A percentile compares a stretch with the other conserved stretches of the same genome.
phyloP scores from a whole-genome alignment of 495 filamentous ascomycete species.

The Hypomontagnella monticulosa region DNA sequence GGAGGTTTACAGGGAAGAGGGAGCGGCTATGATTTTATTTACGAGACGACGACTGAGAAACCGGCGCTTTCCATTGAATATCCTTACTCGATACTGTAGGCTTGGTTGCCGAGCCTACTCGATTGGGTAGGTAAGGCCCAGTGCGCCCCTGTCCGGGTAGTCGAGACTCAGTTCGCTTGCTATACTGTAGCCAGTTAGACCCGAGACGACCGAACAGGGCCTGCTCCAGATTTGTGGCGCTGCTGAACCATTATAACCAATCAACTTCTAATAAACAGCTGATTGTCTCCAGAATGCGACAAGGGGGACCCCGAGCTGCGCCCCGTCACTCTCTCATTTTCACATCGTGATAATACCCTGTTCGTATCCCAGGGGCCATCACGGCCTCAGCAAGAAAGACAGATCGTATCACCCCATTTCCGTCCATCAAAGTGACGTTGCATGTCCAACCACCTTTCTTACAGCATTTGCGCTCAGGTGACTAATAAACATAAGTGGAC shows the following conservation, averaged over 20 bases:
- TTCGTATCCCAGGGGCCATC: slow-evolving; percentile 41
- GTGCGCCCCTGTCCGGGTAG: slow-evolving; percentile 30
- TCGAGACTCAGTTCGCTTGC: slow-evolving; percentile 29
- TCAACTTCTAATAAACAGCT: neutral
- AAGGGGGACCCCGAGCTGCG: slow-evolving; percentile 27
- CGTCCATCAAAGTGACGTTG: slow-evolving; percentile 36
- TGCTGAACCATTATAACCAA: slow-evolving; percentile 30
- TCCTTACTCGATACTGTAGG: slow-evolving; percentile 33
- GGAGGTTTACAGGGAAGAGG: slow-evolving; percentile 34
- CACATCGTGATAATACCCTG: slow-evolving; percentile 38
- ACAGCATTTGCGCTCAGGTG: slow-evolving; percentile 1
- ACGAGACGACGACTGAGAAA: slow-evolving; percentile 35
- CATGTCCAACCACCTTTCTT: neutral
- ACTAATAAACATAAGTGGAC: slow-evolving; percentile 19
- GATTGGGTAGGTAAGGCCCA: slow-evolving; percentile 33
- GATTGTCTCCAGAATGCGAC: slow-evolving; percentile 1
- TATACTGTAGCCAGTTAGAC: slow-evolving; percentile 34
- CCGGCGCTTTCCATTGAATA: slow-evolving; percentile 33
- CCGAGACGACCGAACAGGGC: slow-evolving; percentile 36
- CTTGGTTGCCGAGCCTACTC: slow-evolving; percentile 28
- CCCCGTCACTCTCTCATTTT: slow-evolving; percentile 30
- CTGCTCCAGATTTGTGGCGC: slow-evolving; percentile 40
- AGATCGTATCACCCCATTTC: slow-evolving; percentile 43
- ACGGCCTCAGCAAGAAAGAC: slow-evolving; percentile 16
- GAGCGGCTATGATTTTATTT: slow-evolving; percentile 40